Base-by-base conservation (phyloP, 257 asterid species). In the Ligustrum vulgare region DNA sequence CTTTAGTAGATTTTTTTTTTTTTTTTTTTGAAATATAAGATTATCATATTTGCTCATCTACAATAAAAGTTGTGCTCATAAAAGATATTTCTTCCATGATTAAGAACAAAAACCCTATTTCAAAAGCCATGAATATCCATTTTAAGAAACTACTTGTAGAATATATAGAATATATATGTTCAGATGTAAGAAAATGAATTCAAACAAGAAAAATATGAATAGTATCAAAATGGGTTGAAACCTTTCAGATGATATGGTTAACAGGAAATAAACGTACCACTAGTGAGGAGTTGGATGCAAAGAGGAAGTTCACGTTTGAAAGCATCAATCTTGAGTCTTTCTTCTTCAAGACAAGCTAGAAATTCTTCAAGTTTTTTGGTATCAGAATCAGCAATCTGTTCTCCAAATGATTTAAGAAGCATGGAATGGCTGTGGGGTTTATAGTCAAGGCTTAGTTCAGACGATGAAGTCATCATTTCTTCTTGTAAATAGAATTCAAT, bases 221-320 rank as follows among this genome's bases (percentile, higher is more conserved):
- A 49, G 8, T 49, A 18, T 49, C 58, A 16, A 49, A 49, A 49
- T 18, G 20, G n/a, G n/a, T 5, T 18, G 22, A 13, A 49, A 49
- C 58, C 58, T 45, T 32, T 13, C 45, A 13, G 23, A 5, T 3
- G 56, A 23, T 20, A 37, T 32, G 66, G 20, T 71, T 39, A 45
- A 6, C 65, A 77, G 0, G 22, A 51, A 63, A 64, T 10, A 45
- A n/a, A 23, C 22, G 13, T 82, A 95, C 99, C 99, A 86, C 93
- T 90, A 63, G 84, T 82, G 69, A 95, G 96, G 63, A 95, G 97
- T 73, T 95, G 98, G 96, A 93, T 93, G 84, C 97, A 92, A 49
- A 95, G 96, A 5, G 98, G 99, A 67, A 95, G 99, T 79, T 93
- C 99, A 4, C 98, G 91, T 75, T 95, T 95, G 91, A 95, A 93